These are phyloP conservation scores for Platanthera guangdongensis DNA, from an alignment of 106 monocot species.

Conservation along the genomic window DNA sequence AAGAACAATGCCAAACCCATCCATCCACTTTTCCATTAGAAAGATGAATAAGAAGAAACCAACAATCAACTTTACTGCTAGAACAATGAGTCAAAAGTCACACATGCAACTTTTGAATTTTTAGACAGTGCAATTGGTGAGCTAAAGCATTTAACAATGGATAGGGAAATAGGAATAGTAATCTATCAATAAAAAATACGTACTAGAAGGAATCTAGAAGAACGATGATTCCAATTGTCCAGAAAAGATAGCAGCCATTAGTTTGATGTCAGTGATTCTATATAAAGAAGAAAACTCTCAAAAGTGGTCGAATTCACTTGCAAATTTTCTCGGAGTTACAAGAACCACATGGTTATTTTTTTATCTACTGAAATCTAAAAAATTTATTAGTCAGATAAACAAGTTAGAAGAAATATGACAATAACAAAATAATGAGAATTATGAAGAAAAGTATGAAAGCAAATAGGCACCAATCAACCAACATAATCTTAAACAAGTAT, in stretches of 20 bases:
- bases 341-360: constrained; percentile 31
- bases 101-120: too few species aligned
- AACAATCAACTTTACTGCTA: too few species aligned
- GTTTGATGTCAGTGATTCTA: constrained; percentile 51
- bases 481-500: too few species aligned
- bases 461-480: too few species aligned
- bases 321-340: constrained; percentile 45
- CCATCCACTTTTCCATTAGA: too few species aligned
- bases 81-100: too few species aligned
- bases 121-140: too few species aligned
- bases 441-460: too few species aligned
- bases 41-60: too few species aligned
- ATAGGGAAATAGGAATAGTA: neutral
- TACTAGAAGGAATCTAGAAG: constrained; percentile 37
- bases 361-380: constrained; percentile 50
- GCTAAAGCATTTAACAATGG: too few species aligned
- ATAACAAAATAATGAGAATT: neutral
- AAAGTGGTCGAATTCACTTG: constrained; percentile 28
- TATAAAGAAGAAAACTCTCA: constrained; percentile 35
- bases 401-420: neutral
- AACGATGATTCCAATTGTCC: constrained; percentile 51
- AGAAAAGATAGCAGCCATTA: constrained; percentile 66
- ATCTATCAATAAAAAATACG: neutral
- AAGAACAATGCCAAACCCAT: too few species aligned
- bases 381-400: constrained; percentile 8